Base-by-base conservation (phyloP, 2,329 filamentous ascomycete genomes). In the Colletotrichum horii region DNA sequence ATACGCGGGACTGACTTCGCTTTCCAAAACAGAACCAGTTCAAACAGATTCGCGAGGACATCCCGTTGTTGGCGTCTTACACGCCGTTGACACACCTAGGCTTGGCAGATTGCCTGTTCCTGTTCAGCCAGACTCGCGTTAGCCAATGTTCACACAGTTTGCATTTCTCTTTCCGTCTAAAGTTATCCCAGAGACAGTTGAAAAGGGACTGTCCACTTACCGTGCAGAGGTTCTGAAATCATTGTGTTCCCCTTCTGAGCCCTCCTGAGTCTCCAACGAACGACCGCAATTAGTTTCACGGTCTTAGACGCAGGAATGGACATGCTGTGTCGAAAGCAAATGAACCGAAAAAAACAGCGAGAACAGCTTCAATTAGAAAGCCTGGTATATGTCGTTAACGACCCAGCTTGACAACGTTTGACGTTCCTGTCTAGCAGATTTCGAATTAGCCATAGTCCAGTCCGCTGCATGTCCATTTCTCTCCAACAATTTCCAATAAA, bases 311-410 rank as follows among this genome's bases (percentile, higher is more conserved):
- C 9, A n/a, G 1, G 0, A 43, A 16, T n/a, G 8, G 8, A 43
- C 8, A 43, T n/a, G 16, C 9, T 11, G 9, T 11, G 6, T 6
- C 38, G 0, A 0, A 2, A 43, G 19, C 0, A 43, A n/a, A 12
- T 43, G 38, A 2, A n/a, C 38, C 38, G 16, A n/a, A 0, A 43
- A 43, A 0, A 43, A 43, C 9, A n/a, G 19, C 38, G 38, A 43
- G 4, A 43, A 11, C 6, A 3, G 1, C 4, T 11, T 43, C 19
- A 19, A 43, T 43, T 43, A 6, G 2, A 11, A 0, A n/a, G 9
- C 38, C 38, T n/a, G 1, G 19, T n/a, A 43, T 3, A n/a, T 3
- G 38, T 6, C 4, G 16, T 4, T 5, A 0, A 4, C 15, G 34
- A 36, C 34, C 6, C 15, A 36, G 2, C 12, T 36, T 15, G 30